Conservation (phyloP, 1,139 yeast species). For the Pichia sp. region DNA sequence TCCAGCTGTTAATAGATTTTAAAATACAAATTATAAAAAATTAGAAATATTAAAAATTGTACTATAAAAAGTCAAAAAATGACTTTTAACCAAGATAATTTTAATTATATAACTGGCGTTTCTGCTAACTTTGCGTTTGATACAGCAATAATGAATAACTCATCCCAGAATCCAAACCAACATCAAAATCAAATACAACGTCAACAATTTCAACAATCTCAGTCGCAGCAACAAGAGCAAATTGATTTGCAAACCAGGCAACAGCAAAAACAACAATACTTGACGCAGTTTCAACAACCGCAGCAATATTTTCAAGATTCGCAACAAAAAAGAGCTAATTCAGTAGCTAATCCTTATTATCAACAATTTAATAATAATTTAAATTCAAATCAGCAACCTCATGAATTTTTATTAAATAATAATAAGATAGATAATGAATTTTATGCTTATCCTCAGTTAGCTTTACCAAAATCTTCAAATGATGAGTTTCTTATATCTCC, state of each 20-base stretch:
- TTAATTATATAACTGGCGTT: slow-evolving; percentile 1
- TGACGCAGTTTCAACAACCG: slow-evolving; percentile 9
- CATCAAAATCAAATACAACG: slow-evolving; percentile 10
- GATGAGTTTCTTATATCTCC: slow-evolving; percentile 22
- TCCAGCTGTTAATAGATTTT: background rate
- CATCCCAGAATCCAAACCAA: background rate
- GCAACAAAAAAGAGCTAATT: slow-evolving; percentile 2
- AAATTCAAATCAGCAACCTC: no score
- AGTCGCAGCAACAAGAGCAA: slow-evolving; percentile 13
- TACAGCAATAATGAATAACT: background rate
- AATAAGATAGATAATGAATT: slow-evolving; percentile 9
- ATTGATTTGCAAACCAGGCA: slow-evolving; percentile 12
- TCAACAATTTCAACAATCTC: slow-evolving; percentile 15
- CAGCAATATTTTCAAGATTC: slow-evolving; percentile 5
- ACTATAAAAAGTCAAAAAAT: no score
- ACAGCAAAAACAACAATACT: slow-evolving; percentile 11
- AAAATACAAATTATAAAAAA: background rate
- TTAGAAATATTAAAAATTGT: background rate
- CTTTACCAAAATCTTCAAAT: slow-evolving; percentile 6
- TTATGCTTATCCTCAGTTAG: slow-evolving; percentile 16
- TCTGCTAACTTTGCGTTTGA: slow-evolving; percentile 3
- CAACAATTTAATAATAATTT: background rate
- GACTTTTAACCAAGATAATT: slow-evolving; percentile 9
- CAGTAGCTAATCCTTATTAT: background rate
- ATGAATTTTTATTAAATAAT: background rate